A percentile compares a stretch with the other conserved stretches of the same genome.
Conservation (phyloP, 192 early-diverging fungal genomes). For the Entomortierella chlamydospora region DNA sequence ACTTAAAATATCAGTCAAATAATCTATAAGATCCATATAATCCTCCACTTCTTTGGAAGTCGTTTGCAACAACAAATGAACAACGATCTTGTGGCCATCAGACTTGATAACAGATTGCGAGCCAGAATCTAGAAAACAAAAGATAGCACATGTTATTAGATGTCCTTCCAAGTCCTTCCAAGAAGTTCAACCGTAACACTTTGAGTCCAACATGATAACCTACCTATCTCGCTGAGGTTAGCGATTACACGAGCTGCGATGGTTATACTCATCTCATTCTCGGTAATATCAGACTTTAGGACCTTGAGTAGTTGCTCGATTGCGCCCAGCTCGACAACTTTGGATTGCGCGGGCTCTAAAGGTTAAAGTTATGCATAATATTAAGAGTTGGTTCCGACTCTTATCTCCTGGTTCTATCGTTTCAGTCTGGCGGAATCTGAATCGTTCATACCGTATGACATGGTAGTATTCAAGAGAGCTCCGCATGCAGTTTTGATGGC, state of each 20-base stretch:
- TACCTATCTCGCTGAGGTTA: constrained; percentile 46
- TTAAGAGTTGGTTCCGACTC: no score
- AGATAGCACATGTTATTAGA: no score
- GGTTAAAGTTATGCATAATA: background rate
- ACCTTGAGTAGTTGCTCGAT: constrained; percentile 38
- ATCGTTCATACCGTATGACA: constrained; percentile 59
- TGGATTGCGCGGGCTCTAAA: constrained; percentile 58
- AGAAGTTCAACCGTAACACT: no score
- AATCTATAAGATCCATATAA: constrained; percentile 43
- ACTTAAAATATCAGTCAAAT: constrained; percentile 25
- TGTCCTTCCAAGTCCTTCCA: no score
- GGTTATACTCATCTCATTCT: constrained; percentile 38
- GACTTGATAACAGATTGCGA: constrained; percentile 40
- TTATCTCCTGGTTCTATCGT: no score
- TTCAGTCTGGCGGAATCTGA: background rate
- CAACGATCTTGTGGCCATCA: constrained; percentile 10
- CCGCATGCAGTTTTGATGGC: constrained; percentile 57
- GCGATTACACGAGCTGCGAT: constrained; percentile 42
- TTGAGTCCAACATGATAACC: background rate
- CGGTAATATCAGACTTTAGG: constrained; percentile 27
- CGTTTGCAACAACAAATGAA: constrained; percentile 24
- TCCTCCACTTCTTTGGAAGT: constrained; percentile 21
- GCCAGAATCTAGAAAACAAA: constrained; percentile 42
- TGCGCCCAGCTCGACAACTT: constrained; percentile 39
- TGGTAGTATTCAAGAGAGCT: constrained; percentile 62